These are phyloP conservation scores for Alnus rubra DNA, from an alignment of 306 rosid species.

Conservation along the genomic window DNA sequence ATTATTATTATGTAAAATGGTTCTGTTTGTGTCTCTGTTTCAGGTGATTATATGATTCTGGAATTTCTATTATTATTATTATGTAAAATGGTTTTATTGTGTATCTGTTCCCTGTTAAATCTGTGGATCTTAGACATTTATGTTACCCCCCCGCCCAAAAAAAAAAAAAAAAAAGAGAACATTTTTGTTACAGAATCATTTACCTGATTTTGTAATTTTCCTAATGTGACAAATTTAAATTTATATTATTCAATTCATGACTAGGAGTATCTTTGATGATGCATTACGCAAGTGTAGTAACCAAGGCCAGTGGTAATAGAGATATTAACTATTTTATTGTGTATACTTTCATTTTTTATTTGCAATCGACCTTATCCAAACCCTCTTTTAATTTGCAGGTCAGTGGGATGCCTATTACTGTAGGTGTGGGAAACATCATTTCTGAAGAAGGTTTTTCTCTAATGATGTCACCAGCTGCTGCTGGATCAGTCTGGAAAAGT, in stretches of 20 bases:
- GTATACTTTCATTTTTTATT: background rate
- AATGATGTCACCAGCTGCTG: slow-evolving; percentile 80
- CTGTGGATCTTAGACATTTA: no score
- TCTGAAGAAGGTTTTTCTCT: slow-evolving; percentile 83
- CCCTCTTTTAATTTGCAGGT: slow-evolving; percentile 50
- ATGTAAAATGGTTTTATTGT: no score
- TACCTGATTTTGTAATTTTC: background rate
- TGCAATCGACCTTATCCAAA: slow-evolving; percentile 12
- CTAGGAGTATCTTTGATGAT: background rate
- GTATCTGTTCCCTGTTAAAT: no score
- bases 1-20: no score
- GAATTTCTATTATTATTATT: no score
- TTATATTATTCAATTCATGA: background rate
- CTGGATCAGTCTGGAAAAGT: slow-evolving; percentile 80
- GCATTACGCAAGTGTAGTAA: background rate
- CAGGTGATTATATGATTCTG: no score
- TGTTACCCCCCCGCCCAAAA: no score
- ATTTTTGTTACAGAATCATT: background rate
- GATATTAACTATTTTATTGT: background rate
- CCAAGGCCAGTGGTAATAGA: background rate
- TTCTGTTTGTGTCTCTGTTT: no score
- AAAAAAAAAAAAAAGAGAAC: no score
- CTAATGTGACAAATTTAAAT: background rate
- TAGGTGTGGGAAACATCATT: slow-evolving; percentile 85
- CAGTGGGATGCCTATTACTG: slow-evolving; percentile 74